Evolutionary conservation across 2,329 filamentous ascomycete genomes (phyloP).

Genomic region (Diaporthe sp.): DNA sequence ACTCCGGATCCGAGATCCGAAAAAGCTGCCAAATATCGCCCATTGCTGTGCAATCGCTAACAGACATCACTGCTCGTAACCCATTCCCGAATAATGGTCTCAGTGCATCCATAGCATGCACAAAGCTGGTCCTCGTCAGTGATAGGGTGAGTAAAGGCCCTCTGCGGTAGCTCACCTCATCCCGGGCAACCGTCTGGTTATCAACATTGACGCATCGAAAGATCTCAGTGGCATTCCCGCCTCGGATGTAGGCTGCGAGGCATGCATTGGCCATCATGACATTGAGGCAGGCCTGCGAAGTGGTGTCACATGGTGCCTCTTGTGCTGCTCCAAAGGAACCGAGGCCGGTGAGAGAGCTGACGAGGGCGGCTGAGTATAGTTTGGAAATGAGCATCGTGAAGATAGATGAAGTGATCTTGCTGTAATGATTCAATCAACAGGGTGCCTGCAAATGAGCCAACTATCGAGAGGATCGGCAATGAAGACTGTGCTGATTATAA

Average conservation of each 20-base stretch:
- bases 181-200: neutral
- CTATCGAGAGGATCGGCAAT: neutral
- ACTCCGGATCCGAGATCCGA: neutral
- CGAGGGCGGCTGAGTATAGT: neutral
- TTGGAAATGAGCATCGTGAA: neutral
- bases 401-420: neutral
- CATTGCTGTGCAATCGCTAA: neutral
- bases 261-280: neutral
- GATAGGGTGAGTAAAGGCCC: rapidly evolving
- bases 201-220: neutral
- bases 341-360: neutral
- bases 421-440: too few species aligned
- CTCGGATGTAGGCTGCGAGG: neutral
- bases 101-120: slow-evolving; percentile 7
- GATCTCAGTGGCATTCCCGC: neutral
- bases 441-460: neutral
- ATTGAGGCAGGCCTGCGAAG: neutral
- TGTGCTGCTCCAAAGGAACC: neutral
- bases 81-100: neutral
- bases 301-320: neutral
- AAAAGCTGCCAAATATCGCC: neutral
- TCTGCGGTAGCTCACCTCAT: neutral
- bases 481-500: neutral
- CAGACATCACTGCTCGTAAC: neutral
- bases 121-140: neutral